Evolutionary conservation across 495 filamentous ascomycete species (phyloP).

Genomic region (Xylaria scruposa): DNA sequence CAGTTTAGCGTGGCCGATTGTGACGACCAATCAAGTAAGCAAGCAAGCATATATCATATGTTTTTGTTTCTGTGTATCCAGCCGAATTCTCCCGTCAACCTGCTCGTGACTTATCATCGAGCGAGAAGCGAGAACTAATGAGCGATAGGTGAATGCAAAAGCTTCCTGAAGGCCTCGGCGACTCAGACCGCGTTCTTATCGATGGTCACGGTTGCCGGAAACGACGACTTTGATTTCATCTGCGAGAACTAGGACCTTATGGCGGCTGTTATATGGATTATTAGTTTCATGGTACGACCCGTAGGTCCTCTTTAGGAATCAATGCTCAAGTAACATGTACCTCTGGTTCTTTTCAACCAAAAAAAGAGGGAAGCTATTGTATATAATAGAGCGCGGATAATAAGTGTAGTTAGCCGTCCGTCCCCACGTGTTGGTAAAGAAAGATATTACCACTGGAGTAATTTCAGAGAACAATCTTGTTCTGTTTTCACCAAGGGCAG

Average conservation of each 20-base stretch:
- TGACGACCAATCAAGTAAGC: conserved; percentile 44
- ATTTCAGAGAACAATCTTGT: background rate
- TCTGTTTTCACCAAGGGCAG: background rate
- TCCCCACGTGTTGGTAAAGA: background rate
- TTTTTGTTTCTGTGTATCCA: background rate
- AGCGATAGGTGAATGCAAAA: conserved; percentile 42
- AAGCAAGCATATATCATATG: conserved; percentile 19
- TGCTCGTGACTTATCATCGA: background rate
- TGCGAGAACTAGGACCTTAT: conserved; percentile 36
- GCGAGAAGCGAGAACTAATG: background rate
- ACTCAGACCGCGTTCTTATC: conserved; percentile 37
- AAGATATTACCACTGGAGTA: background rate
- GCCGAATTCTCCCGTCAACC: background rate
- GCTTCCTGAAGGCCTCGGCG: conserved; percentile 27
- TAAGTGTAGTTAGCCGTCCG: background rate
- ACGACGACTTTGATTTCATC: conserved; percentile 47
- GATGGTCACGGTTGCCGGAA: conserved; percentile 22
- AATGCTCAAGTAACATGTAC: background rate
- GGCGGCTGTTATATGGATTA: background rate
- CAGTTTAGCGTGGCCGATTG: conserved; percentile 43
- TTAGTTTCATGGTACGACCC: background rate
- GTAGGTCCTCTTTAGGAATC: background rate
- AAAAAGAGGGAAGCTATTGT: background rate
- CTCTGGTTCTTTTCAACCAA: background rate
- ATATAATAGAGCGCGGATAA: background rate